phyloP scores from a whole-genome alignment of 129 eudicot genomes.

The carrot (Daucus carota) region DNA sequence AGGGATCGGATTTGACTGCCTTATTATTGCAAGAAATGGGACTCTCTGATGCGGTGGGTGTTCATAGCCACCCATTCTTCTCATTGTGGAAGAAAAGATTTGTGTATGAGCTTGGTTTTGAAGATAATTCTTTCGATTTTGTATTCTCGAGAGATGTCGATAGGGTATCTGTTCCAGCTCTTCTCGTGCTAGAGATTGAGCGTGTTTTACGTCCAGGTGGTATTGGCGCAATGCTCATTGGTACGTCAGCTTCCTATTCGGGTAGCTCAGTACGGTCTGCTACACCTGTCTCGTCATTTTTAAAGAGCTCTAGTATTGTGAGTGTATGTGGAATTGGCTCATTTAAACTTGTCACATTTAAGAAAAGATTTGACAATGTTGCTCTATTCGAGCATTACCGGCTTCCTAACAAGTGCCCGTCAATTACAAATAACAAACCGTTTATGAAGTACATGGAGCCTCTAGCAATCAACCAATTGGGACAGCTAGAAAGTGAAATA shows the following conservation, averaged over 20 bases:
- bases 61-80: conserved; percentile 50
- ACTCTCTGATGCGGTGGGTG: conserved; percentile 35
- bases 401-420: conserved; percentile 65
- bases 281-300: conserved; percentile 50
- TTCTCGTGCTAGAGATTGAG: conserved; percentile 72
- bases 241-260: conserved; percentile 24
- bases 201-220: conserved; percentile 88
- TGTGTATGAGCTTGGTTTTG: conserved; percentile 54
- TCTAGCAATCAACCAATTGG: conserved; percentile 22
- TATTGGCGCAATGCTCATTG: conserved; percentile 61
- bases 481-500: conserved; percentile 8
- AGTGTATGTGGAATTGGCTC: conserved; percentile 48
- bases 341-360: conserved; percentile 54
- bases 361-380: conserved; percentile 32
- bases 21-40: conserved; percentile 48
- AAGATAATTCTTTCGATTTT: conserved; percentile 55
- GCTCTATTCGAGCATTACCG: conserved; percentile 36
- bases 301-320: conserved; percentile 61
- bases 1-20: conserved; percentile 43
- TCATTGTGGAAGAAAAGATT: conserved; percentile 42
- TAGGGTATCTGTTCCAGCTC: conserved; percentile 72
- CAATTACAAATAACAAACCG: conserved; percentile 52
- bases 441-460: conserved; percentile 63
- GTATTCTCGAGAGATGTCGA: conserved; percentile 56
- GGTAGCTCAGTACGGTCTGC: conserved; percentile 60